A percentile compares a stretch with the other conserved stretches of the same genome.
Evolutionary conservation across 1,284 basidiomycete genomes (phyloP).

Genomic region (Apiotrichum laibachii): DNA sequence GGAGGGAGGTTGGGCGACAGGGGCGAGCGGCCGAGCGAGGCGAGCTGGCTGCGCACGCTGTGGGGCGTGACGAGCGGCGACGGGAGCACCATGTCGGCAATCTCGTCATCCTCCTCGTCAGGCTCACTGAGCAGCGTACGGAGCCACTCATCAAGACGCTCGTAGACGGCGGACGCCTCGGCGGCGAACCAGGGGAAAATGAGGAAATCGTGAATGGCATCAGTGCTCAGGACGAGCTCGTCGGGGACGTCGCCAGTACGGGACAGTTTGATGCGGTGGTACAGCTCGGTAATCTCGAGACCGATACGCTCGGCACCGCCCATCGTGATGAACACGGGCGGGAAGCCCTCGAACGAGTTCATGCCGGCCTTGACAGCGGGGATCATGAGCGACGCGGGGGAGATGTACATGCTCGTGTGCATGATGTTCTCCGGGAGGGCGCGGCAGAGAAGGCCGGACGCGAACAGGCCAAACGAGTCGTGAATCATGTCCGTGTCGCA

Average conservation of each 20-base stretch:
- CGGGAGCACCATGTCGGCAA: slow-evolving; percentile 1
- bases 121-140: slow-evolving; percentile 23
- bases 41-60: background rate
- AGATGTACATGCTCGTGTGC: slow-evolving; percentile 39
- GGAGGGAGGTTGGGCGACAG: background rate
- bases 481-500: slow-evolving; percentile 41
- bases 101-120: slow-evolving; percentile 17
- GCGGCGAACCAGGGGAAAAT: slow-evolving; percentile 46
- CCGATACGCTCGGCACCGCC: slow-evolving; percentile 44
- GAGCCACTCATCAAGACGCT: slow-evolving; percentile 42
- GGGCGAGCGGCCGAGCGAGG: background rate
- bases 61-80: slow-evolving; percentile 5
- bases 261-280: slow-evolving; percentile 27
- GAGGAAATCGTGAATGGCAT: slow-evolving; percentile 46
- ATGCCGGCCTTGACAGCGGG: slow-evolving; percentile 8
- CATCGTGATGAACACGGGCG: slow-evolving; percentile 40
- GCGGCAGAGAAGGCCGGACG: slow-evolving; percentile 40
- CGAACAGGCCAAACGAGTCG: slow-evolving; percentile 46
- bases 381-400: slow-evolving; percentile 38
- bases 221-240: slow-evolving; percentile 24
- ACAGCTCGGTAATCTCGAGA: slow-evolving; percentile 36
- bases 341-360: slow-evolving; percentile 33
- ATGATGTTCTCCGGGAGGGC: slow-evolving; percentile 31
- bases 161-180: slow-evolving; percentile 37
- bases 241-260: slow-evolving; percentile 21